Evolutionary conservation across 352 stramenopile species (phyloP).

Genomic region (Phytophthora nicotianae): DNA sequence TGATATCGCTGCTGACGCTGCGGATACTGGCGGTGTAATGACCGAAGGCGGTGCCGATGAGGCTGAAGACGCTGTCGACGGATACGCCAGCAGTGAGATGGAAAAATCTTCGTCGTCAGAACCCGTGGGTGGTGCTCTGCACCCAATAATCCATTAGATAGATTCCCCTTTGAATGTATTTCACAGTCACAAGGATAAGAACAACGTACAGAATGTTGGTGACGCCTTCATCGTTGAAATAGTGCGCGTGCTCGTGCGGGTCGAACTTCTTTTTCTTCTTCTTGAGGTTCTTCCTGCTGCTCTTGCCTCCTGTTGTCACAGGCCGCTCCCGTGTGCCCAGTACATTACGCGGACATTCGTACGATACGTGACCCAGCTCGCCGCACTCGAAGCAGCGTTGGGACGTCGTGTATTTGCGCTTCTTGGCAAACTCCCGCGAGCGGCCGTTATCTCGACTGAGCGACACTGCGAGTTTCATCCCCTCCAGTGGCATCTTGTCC

Average conservation of each 20-base stretch:
- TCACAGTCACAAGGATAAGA: neutral
- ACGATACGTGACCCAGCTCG: constrained; percentile 77
- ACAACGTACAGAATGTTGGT: constrained; percentile 69
- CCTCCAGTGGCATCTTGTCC: constrained; percentile 67
- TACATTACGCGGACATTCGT: constrained; percentile 86
- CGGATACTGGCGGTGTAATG: constrained; percentile 4
- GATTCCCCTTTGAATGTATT: constrained; percentile 4
- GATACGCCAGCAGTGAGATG: constrained; percentile 71
- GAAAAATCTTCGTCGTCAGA: constrained; percentile 66
- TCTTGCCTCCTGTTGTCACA: constrained; percentile 42
- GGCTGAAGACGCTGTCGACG: constrained; percentile 28
- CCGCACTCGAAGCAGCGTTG: constrained; percentile 88
- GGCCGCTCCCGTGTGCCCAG: constrained; percentile 74
- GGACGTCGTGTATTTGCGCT: constrained; percentile 72
- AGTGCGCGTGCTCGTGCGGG: constrained; percentile 58
- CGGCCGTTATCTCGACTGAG: constrained; percentile 84
- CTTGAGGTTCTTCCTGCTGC: constrained; percentile 58
- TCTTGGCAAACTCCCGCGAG: constrained; percentile 75
- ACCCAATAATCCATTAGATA: constrained; percentile 25
- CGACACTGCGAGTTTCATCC: constrained; percentile 66
- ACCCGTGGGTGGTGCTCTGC: constrained; percentile 52
- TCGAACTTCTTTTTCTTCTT: constrained; percentile 77
- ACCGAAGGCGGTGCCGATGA: constrained; percentile 1
- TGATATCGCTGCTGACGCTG: constrained; percentile 25
- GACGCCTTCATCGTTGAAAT: constrained; percentile 69